Evolutionary conservation across 129 eudicot species (phyloP).

Genomic region (Helianthus tuberosus): DNA sequence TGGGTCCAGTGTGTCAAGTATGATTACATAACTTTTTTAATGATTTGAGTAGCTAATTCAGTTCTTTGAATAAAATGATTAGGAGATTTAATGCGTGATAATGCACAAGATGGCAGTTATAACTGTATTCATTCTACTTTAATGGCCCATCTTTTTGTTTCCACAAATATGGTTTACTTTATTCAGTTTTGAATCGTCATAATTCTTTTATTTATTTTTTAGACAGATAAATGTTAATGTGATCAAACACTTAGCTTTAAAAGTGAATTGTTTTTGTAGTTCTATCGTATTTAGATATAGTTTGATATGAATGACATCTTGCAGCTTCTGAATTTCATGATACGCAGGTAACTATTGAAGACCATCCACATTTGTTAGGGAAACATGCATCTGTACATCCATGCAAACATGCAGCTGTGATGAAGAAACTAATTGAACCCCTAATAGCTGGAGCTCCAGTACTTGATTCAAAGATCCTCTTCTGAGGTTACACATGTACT

Average conservation of each 20-base stretch:
- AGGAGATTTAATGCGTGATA: no score
- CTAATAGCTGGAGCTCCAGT: constrained; percentile 85
- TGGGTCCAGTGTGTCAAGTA: no score
- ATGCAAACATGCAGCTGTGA: constrained; percentile 96
- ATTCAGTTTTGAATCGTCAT: no score
- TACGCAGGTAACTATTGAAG: constrained; percentile 90
- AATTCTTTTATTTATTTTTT: no score
- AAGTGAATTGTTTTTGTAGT: background rate
- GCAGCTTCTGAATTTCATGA: background rate
- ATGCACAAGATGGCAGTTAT: no score
- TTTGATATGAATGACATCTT: no score
- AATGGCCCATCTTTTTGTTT: no score
- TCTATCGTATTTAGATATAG: constrained; percentile 2
- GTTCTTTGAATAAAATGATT: no score
- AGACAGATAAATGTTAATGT: background rate
- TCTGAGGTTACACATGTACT: constrained; percentile 5
- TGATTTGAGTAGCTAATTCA: no score
- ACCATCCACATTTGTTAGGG: constrained; percentile 94
- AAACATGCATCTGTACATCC: constrained; percentile 99
- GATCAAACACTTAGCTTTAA: background rate
- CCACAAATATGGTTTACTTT: no score
- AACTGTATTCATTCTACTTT: no score
- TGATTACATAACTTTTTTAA: no score
- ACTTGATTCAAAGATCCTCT: constrained; percentile 45
- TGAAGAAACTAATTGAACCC: constrained; percentile 97